Base-by-base conservation (phyloP, 2,329 filamentous ascomycete species). In the Aspergillus sp. region DNA sequence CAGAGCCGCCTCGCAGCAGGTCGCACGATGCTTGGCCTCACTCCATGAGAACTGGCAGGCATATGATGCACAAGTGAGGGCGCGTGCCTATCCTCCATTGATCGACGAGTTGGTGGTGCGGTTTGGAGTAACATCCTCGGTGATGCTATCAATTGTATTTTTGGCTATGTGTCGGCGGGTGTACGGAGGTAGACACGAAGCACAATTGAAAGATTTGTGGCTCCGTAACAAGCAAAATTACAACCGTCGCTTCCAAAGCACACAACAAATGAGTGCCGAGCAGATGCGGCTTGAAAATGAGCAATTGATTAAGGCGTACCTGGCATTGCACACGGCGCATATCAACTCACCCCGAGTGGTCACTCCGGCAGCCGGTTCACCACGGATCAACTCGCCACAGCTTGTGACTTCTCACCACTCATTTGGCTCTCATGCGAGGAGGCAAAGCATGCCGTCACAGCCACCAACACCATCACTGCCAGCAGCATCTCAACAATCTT, bases 61-160 rank as follows among this genome's bases (percentile, higher is more conserved):
- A 3, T 66, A 75, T 41, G 63, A 64, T 22, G 60, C 47, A 4
- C 63, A 66, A 27, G 56, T 66, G 47, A 56, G 51, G 22, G 32
- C 41, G 17, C 66, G 73, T 37, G 61, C 63, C 2, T 78, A 74
- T 54, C 82, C 82, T 3, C 76, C 81, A 4, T 64, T 82, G n/a
- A 72, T 79, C 30, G 70, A 74, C 46, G 82, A 85, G 55, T 64
- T 86, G 23, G 60, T 72, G 4, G 59, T 62, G n/a, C 55, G 63
- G 10, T 69, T 85, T 32, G 59, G 62, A 5, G 60, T 84, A 10
- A 60, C 59, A 6, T 85, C 82, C 0, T 59, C 67, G 0, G 68
- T 74, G 1, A 63, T 86, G 5, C 78, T 82, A 54, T 63, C 61
- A 1, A 74, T 81, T 23, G 63, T 81, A 3, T 84, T 83, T 48